Evolutionary conservation across 805 yeast species (phyloP), one percentile per base, ranked within the genome.

Genomic region (Suhomyces kilbournensis): DNA sequence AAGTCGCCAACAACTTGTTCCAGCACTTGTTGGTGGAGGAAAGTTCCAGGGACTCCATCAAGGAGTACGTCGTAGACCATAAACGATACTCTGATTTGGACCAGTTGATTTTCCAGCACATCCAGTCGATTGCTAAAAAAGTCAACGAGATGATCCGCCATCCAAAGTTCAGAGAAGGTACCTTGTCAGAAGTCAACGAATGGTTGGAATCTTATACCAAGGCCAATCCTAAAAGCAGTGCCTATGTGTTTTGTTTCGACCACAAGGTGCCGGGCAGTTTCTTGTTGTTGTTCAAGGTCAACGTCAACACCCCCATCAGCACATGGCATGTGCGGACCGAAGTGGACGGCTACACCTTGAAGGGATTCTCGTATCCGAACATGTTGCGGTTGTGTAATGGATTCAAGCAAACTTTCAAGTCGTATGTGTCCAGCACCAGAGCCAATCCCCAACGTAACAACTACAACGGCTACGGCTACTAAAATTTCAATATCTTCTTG

Each of bases 251-350:
- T 75, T 88, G 96, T 65, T 85, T 83, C 68, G 96, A 96, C 69
- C 89, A 88, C 68, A 87, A 85, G 62, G 83, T 86, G 42, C 97
- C 99, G 2, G 98, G 99, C n/a, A 90, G 93, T 84, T 91, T 94
- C 68, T 77, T 83, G 61, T 74, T 94, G 53, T 80, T 92, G 70
- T 93, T 93, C 78, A 93, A 93, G 72, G 84, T 91, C 39, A 88
- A 80, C 62, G 84, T 82, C 15, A 77, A 75, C 53, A 82, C 89
- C 10, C 82, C 82, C 47, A 78, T 91, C 35, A 82, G 84, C 62
- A 84, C 90, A 2, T 90, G 97, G 96, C 89, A 90, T 63, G 97
- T 94, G 40, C 87, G 84, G 69, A 90, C 90, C n/a, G 85, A 88
- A 50, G 91, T 94, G 25, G 86, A 85, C 53, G 98, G 98, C 2